Conservation (phyloP, 73 alveolate genomes). For the Stentor coeruleus region DNA sequence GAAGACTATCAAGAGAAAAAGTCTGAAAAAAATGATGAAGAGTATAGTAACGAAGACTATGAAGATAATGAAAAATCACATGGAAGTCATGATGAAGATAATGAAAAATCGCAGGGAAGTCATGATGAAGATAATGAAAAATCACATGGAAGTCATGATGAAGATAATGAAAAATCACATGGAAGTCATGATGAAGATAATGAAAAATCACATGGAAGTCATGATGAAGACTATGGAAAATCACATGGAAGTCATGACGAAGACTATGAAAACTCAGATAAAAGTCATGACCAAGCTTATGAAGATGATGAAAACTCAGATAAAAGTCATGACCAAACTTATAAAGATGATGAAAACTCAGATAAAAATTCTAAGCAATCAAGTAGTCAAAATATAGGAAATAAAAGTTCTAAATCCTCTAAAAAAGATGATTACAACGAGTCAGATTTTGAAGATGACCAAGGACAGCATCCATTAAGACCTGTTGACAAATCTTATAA, state of each 20-base stretch:
- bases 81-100: neutral
- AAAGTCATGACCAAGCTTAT: neutral
- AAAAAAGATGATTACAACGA: neutral
- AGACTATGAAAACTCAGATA: neutral
- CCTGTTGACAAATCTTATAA: constrained; percentile 11
- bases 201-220: neutral
- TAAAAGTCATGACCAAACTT: too few relatives aligned
- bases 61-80: too few relatives aligned
- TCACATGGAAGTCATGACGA: neutral
- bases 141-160: neutral
- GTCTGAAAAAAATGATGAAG: too few relatives aligned
- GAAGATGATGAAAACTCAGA: too few relatives aligned
- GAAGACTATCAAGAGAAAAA: too few relatives aligned
- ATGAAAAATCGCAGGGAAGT: neutral
- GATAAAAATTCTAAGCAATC: too few relatives aligned
- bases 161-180: neutral
- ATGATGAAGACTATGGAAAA: neutral
- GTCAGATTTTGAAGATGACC: neutral
- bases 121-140: neutral
- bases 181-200: neutral
- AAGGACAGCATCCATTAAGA: neutral
- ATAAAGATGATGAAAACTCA: too few relatives aligned
- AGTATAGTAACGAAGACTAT: too few relatives aligned
- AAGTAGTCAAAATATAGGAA: too few relatives aligned
- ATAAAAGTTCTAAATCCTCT: too few relatives aligned